Evolutionary conservation across 768 basidiomycete species (phyloP).

Genomic region (Hericium rajendrae): DNA sequence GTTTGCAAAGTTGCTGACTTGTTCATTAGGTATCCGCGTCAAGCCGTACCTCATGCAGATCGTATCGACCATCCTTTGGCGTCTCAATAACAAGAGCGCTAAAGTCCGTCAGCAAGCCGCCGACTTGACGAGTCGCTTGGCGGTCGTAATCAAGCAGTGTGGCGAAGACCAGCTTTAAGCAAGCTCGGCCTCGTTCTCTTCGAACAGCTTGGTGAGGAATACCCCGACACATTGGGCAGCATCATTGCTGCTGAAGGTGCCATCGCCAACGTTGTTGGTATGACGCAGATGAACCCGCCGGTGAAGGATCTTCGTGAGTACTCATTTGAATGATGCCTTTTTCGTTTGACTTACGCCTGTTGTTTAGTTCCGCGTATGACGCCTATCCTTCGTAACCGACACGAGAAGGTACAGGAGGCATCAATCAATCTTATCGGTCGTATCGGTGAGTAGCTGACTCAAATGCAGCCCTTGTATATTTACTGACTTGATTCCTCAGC

Average conservation of each 20-base stretch:
- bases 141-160: constrained; percentile 97
- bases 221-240: constrained; percentile 97
- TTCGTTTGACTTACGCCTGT: background rate
- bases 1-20: background rate
- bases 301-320: constrained; percentile 95
- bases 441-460: constrained; percentile 43
- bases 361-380: constrained; percentile 93
- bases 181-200: constrained; percentile 96
- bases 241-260: constrained; percentile 98
- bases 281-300: constrained; percentile 99
- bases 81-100: constrained; percentile 97
- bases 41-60: constrained; percentile 99
- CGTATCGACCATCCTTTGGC: constrained; percentile 98
- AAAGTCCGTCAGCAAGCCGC: constrained; percentile 99
- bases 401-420: constrained; percentile 99
- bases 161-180: constrained; percentile 93
- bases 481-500: constrained; percentile 32
- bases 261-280: constrained; percentile 98
- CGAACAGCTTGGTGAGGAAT: constrained; percentile 98
- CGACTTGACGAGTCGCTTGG: constrained; percentile 92
- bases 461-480: background rate
- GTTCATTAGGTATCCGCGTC: constrained; percentile 58
- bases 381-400: constrained; percentile 96
- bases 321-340: constrained; percentile 1
- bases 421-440: constrained; percentile 99